A percentile compares a stretch with the other conserved stretches of the same genome.
phyloP scores from a whole-genome alignment of 2,329 filamentous ascomycete species.

The Pyrenochaeta sp. region DNA sequence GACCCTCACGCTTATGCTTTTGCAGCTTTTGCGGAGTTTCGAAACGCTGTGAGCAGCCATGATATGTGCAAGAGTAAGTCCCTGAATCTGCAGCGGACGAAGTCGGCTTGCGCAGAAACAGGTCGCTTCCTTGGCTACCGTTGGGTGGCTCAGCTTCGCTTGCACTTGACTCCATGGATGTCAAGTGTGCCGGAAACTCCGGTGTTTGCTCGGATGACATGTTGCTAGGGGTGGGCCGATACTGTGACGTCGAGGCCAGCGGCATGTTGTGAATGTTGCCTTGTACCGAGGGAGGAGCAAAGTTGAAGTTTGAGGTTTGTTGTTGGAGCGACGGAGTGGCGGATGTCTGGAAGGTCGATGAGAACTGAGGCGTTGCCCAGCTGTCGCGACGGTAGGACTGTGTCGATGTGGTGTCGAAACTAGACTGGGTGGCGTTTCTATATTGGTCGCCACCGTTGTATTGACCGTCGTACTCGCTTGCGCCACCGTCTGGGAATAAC shows the following conservation, averaged over 20 bases:
- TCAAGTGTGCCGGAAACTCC: slow-evolving; percentile 67
- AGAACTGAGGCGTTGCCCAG: slow-evolving; percentile 48
- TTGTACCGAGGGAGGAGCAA: slow-evolving; percentile 54
- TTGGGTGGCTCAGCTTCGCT: slow-evolving; percentile 60
- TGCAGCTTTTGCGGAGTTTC: slow-evolving; percentile 86
- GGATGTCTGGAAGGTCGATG: slow-evolving; percentile 44
- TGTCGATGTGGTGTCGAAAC: slow-evolving; percentile 46
- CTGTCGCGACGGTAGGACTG: slow-evolving; percentile 45
- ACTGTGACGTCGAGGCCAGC: slow-evolving; percentile 46
- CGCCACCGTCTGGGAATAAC: slow-evolving; percentile 72
- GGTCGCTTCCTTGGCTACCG: slow-evolving; percentile 52
- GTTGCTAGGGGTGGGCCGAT: slow-evolving; percentile 39
- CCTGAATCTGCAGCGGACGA: slow-evolving; percentile 78
- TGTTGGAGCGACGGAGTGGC: slow-evolving; percentile 38
- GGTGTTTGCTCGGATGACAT: slow-evolving; percentile 56
- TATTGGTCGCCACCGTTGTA: slow-evolving; percentile 54
- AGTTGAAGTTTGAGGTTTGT: slow-evolving; percentile 54
- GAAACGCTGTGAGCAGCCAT: slow-evolving; percentile 87
- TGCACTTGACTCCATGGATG: slow-evolving; percentile 68
- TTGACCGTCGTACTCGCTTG: slow-evolving; percentile 60
- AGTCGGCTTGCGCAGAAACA: slow-evolving; percentile 62
- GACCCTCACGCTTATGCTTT: slow-evolving; percentile 94
- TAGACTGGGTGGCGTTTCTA: slow-evolving; percentile 46
- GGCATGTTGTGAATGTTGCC: slow-evolving; percentile 43
- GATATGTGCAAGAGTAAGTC: slow-evolving; percentile 96